A percentile compares a stretch with the other conserved stretches of the same genome.
phyloP scores from a whole-genome alignment of 208 protist species.

The Leishmania gerbilli region DNA sequence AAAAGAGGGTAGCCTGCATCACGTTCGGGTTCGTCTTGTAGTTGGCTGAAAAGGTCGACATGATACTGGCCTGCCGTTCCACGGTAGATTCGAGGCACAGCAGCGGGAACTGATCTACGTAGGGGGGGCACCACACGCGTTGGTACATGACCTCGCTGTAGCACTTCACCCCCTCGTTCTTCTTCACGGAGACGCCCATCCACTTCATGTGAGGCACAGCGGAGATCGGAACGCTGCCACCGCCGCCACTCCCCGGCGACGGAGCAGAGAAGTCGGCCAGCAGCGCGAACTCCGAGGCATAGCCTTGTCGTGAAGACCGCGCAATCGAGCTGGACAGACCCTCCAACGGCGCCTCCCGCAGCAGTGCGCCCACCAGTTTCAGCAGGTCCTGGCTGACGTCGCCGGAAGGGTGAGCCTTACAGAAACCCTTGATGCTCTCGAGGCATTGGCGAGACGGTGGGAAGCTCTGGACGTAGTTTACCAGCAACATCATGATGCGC shows the following conservation, averaged over 20 bases:
- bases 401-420: constrained; percentile 24
- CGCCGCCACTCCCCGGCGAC: background rate
- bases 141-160: constrained; percentile 29
- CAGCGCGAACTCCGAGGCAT: constrained; percentile 33
- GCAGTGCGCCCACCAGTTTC: constrained; percentile 23
- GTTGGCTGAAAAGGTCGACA: constrained; percentile 72
- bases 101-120: constrained; percentile 76
- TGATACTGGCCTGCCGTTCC: constrained; percentile 62
- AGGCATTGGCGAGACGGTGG: constrained; percentile 61
- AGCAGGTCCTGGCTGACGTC: constrained; percentile 34
- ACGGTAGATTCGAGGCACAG: constrained; percentile 66
- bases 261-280: constrained; percentile 18
- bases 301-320: constrained; percentile 23
- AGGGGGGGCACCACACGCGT: constrained; percentile 42
- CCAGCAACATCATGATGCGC: constrained; percentile 62
- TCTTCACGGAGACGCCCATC: constrained; percentile 24
- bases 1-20: constrained; percentile 67
- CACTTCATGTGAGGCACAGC: constrained; percentile 14
- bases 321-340: constrained; percentile 1
- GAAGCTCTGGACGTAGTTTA: constrained; percentile 69
- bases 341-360: constrained; percentile 31
- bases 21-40: constrained; percentile 69
- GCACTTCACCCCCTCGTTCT: constrained; percentile 32
- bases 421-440: constrained; percentile 35
- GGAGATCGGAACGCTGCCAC: constrained; percentile 13